Percentiles rank a stretch among this genome's conserved stretches.
Conservation (phyloP, 257 asterid genomes). For the Solanum pennellii region DNA sequence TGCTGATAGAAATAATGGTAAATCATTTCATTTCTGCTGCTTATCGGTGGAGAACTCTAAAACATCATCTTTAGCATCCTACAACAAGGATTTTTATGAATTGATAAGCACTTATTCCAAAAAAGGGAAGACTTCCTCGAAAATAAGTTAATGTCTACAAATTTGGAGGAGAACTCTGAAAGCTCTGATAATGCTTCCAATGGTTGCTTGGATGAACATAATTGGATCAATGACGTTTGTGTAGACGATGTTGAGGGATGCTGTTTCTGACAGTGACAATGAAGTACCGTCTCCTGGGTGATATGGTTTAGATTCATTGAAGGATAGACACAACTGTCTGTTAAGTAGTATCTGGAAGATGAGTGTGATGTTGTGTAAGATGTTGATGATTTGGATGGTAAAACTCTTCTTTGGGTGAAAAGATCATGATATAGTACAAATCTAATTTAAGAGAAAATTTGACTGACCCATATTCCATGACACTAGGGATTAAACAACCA, state of each 20-base stretch:
- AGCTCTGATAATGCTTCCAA: constrained; percentile 4
- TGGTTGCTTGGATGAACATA: constrained; percentile 17
- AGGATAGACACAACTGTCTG: constrained; percentile 42
- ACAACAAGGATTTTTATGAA: constrained; percentile 42
- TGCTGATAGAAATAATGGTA: neutral
- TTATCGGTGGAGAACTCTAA: constrained; percentile 61
- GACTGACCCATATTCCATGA: neutral
- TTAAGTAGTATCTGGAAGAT: constrained; percentile 57
- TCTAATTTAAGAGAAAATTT: neutral
- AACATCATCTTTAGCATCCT: constrained; percentile 46
- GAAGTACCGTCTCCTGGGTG: constrained; percentile 8
- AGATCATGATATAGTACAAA: too few relatives aligned
- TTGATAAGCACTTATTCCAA: constrained; percentile 27
- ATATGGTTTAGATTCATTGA: constrained; percentile 10
- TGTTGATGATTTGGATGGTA: too few relatives aligned
- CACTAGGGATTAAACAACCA: neutral
- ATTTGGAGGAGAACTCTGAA: constrained; percentile 17
- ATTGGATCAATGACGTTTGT: constrained; percentile 6
- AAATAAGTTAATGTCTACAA: neutral
- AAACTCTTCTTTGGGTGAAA: too few relatives aligned
- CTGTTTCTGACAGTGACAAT: constrained; percentile 28
- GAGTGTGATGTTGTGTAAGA: constrained; percentile 22
- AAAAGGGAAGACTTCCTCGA: constrained; percentile 13
- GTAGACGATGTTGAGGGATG: constrained; percentile 12
- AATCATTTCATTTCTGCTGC: neutral